phyloP scores from a whole-genome alignment of 106 monocot genomes.

The Hemerocallis citrina region DNA sequence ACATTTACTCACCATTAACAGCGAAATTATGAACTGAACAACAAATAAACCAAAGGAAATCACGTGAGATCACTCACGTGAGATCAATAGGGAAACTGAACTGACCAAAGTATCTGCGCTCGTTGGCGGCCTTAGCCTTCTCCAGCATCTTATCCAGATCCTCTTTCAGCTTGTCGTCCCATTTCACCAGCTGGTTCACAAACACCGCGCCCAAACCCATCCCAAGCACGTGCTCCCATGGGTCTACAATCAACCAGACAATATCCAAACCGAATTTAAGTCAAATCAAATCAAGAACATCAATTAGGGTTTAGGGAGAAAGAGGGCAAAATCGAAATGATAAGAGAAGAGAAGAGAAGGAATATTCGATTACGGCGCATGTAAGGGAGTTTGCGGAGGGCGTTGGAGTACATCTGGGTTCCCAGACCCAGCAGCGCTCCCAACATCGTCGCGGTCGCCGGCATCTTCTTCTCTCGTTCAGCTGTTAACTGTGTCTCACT shows the following conservation, averaged over 20 bases:
- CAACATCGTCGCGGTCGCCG: constrained; percentile 65
- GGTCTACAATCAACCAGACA: constrained; percentile 41
- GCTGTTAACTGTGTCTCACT: neutral
- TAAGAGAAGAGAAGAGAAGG: neutral
- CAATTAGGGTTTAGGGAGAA: neutral
- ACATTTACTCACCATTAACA: too few species aligned
- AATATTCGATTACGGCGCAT: constrained; percentile 75
- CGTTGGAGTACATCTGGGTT: constrained; percentile 96
- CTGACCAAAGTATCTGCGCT: constrained; percentile 83
- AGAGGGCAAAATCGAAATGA: neutral
- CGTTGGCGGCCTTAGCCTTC: constrained; percentile 77
- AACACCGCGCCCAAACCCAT: constrained; percentile 84
- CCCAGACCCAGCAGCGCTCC: constrained; percentile 65
- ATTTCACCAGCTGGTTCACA: constrained; percentile 80
- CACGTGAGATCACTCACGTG: too few species aligned
- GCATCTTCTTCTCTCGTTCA: constrained; percentile 34
- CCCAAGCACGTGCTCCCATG: constrained; percentile 93
- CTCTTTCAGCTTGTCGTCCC: constrained; percentile 74
- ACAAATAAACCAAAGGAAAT: too few species aligned
- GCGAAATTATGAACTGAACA: too few species aligned
- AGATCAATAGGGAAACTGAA: too few species aligned
- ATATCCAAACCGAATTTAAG: neutral
- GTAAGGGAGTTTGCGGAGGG: constrained; percentile 90
- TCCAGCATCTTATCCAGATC: constrained; percentile 91
- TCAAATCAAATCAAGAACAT: neutral